phyloP scores from a whole-genome alignment of 768 basidiomycete genomes.

The Trametes villosa region DNA sequence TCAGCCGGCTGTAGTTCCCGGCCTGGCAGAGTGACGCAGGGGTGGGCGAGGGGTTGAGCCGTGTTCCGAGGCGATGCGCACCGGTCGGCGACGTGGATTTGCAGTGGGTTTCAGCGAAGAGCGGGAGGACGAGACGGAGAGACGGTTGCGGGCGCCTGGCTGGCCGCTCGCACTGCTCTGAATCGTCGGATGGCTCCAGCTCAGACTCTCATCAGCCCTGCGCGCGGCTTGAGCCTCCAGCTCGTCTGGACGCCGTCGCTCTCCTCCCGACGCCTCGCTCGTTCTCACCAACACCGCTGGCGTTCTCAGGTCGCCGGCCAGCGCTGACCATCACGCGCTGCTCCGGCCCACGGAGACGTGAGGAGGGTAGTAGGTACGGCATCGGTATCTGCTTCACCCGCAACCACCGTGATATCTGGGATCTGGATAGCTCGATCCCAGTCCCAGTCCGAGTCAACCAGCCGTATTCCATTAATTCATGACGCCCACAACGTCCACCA shows the following conservation, averaged over 20 bases:
- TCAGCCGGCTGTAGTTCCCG: neutral
- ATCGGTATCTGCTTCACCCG: conserved; percentile 4
- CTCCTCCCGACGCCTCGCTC: neutral
- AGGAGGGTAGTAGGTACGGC: too few relatives aligned
- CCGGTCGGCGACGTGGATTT: neutral
- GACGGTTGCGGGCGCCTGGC: too few relatives aligned
- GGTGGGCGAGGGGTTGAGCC: neutral
- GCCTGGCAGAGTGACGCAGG: too few relatives aligned
- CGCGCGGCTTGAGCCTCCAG: too few relatives aligned
- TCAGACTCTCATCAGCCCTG: too few relatives aligned
- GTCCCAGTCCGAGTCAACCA: neutral
- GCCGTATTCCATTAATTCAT: conserved; percentile 17
- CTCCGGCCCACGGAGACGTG: neutral
- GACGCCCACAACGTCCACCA: neutral
- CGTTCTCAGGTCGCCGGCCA: neutral
- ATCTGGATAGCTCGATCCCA: neutral
- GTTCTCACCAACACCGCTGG: neutral
- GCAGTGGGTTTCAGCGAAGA: neutral
- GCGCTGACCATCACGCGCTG: neutral
- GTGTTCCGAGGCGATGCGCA: neutral
- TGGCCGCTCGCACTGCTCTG: neutral
- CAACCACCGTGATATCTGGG: neutral
- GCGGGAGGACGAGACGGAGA: too few relatives aligned
- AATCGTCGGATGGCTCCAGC: too few relatives aligned
- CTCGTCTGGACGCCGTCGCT: neutral